phyloP scores from a whole-genome alignment of 2,329 filamentous ascomycete genomes.

The Stagonosporopsis rhizophila region DNA sequence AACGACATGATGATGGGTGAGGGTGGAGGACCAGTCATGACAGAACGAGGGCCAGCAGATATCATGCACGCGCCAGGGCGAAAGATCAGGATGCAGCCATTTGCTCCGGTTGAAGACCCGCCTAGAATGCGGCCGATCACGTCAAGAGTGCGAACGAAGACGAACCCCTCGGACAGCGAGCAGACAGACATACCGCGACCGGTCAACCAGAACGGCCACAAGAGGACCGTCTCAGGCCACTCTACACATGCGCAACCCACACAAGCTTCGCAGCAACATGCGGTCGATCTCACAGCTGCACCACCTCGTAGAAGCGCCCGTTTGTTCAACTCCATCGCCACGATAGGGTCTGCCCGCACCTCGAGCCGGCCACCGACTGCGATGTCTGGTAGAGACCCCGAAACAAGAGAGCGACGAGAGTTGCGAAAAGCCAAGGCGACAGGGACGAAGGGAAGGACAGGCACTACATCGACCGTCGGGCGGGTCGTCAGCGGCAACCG shows the following conservation, averaged over 20 bases:
- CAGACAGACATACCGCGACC: slow-evolving; percentile 47
- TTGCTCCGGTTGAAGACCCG: slow-evolving; percentile 45
- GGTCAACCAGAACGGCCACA: slow-evolving; percentile 67
- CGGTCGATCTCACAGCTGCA: slow-evolving; percentile 52
- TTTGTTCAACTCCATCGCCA: slow-evolving; percentile 59
- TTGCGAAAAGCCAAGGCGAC: slow-evolving; percentile 84
- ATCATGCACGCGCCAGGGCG: slow-evolving; percentile 58
- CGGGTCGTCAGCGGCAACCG: slow-evolving; percentile 90
- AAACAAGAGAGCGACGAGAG: slow-evolving; percentile 71
- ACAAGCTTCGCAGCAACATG: slow-evolving; percentile 32
- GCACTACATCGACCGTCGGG: slow-evolving; percentile 75
- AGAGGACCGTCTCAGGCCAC: slow-evolving; percentile 92
- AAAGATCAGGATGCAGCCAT: slow-evolving; percentile 47
- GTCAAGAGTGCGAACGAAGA: slow-evolving; percentile 49
- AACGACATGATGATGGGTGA: slow-evolving; percentile 55
- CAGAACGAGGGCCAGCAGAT: slow-evolving; percentile 45
- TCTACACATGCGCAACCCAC: slow-evolving; percentile 49
- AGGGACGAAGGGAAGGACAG: slow-evolving; percentile 67
- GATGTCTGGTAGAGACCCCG: slow-evolving; percentile 59
- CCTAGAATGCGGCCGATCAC: slow-evolving; percentile 50
- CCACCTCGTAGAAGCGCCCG: slow-evolving; percentile 55
- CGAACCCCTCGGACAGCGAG: slow-evolving; percentile 49
- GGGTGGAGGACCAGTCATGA: slow-evolving; percentile 42
- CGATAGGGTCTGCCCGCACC: slow-evolving; percentile 67
- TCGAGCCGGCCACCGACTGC: slow-evolving; percentile 68